Evolutionary conservation across 768 basidiomycete genomes (phyloP), one percentile per base, ranked within the genome.

Genomic region (Galerina sulciceps): DNA sequence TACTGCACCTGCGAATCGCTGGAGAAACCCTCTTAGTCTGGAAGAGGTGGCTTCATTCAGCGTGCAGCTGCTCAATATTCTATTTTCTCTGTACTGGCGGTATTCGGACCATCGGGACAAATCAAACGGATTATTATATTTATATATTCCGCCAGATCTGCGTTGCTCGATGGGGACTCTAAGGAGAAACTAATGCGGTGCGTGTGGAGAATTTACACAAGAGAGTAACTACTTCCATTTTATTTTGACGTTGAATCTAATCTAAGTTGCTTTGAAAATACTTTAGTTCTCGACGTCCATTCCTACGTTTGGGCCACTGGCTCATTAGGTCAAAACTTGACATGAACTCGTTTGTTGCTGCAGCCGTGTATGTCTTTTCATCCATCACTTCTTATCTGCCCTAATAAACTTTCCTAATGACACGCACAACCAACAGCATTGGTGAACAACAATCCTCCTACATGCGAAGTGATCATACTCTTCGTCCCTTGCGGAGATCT

Each of bases 271-370:
- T 20, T 31, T 31, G 26, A 26, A 26, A 26, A 26, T 6, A 8
- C 4, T 57, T 6, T 68, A 96, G 95, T 68, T 96, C 95, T 34
- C 76, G 96, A 35, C 81, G 87, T 55, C 84, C 87, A 0, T 99
- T 99, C 75, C 87, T 90, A 34, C 89, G 92, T 0, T 74, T 81
- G 3, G 89, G 87, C 26, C 93, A 96, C 64, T 99, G 96, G 95
- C 83, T 94, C 14, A 82, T 90, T 13, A 78, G 72, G 0, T 77
- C 78, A 0, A 75, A 78, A 34, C 68, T 82, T 15, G 80, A 81
- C 56, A 73, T 82, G 58, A 69, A 75, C 34, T 78, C 77, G 0
- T 99, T 99, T 70, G 82, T 96, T 10, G 91, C 95, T 56, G 94
- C 95, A 3, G 96, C 91, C 9, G 79, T 94, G 85, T 91, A 73